These are phyloP conservation scores for Malassezia obtusa DNA, from an alignment of 1,284 basidiomycete species.

Conservation along the genomic window DNA sequence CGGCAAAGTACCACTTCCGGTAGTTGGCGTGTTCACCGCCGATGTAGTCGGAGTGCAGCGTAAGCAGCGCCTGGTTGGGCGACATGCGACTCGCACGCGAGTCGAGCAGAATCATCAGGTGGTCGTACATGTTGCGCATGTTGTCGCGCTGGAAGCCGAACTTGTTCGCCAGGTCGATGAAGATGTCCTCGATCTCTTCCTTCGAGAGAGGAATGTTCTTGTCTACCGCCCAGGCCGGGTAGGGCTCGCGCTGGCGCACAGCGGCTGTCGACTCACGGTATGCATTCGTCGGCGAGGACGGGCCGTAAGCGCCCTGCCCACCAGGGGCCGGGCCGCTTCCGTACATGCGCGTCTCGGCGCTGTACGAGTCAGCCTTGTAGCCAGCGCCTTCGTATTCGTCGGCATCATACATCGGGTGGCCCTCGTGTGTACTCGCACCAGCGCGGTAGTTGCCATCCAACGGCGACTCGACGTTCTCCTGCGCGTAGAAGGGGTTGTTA, in stretches of 20 bases:
- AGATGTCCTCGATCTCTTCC: conserved; percentile 98
- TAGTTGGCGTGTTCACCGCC: conserved; percentile 61
- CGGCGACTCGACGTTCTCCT: neutral
- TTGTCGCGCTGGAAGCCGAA: conserved; percentile 89
- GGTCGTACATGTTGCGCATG: conserved; percentile 71
- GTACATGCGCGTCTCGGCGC: conserved; percentile 6
- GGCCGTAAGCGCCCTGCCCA: neutral
- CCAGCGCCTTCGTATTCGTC: neutral
- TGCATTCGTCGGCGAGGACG: neutral
- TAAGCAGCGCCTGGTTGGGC: conserved; percentile 78
- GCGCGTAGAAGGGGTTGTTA: conserved; percentile 2
- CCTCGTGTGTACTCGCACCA: neutral
- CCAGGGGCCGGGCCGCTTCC: neutral
- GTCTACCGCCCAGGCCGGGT: conserved; percentile 85
- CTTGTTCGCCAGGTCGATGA: conserved; percentile 94
- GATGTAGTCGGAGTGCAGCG: conserved; percentile 96
- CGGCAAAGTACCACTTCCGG: conserved; percentile 87
- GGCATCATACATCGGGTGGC: neutral
- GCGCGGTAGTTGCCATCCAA: neutral
- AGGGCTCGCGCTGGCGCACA: conserved; percentile 57
- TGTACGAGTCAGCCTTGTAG: conserved; percentile 6
- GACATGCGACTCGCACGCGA: conserved; percentile 64
- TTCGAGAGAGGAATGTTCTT: conserved; percentile 89
- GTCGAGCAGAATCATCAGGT: conserved; percentile 95
- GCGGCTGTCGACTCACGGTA: conserved; percentile 17